These are phyloP conservation scores for Saccharomyces hybrid DNA, from an alignment of 1,139 yeast species.

Conservation along the genomic window DNA sequence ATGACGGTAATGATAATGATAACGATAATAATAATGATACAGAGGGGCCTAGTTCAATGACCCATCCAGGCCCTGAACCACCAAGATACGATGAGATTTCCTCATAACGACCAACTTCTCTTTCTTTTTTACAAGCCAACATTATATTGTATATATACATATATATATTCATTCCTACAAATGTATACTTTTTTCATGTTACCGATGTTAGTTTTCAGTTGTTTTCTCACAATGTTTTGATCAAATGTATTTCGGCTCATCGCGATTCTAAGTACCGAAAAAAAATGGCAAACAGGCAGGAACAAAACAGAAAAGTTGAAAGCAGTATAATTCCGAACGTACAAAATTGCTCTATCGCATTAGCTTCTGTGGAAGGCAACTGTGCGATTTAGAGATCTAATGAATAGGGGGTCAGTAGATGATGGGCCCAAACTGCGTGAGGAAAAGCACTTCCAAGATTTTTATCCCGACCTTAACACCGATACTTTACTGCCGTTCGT, in stretches of 20 bases:
- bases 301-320: not conserved
- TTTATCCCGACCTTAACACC: slow-evolving; percentile 62
- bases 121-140: not conserved
- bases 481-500: slow-evolving; percentile 39
- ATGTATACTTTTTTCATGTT: not conserved
- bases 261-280: not conserved
- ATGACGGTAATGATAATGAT: not conserved
- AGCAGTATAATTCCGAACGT: not conserved
- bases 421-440: slow-evolving; percentile 57
- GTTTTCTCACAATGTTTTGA: not conserved
- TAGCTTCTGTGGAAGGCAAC: not conserved
- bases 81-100: slow-evolving; percentile 23
- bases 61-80: slow-evolving; percentile 9
- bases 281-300: not conserved
- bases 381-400: not conserved
- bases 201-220: not conserved
- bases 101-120: not conserved
- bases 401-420: slow-evolving; percentile 12
- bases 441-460: slow-evolving; percentile 59
- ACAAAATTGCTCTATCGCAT: not conserved
- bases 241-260: not conserved
- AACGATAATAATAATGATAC: not conserved
- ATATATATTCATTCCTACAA: not conserved
- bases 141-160: not conserved
- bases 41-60: not conserved